Percentiles rank a stretch among this genome's conserved stretches.
These are phyloP conservation scores for Coemansia sp. DNA, from an alignment of 192 early-diverging fungal genomes.

Conservation along the genomic window DNA sequence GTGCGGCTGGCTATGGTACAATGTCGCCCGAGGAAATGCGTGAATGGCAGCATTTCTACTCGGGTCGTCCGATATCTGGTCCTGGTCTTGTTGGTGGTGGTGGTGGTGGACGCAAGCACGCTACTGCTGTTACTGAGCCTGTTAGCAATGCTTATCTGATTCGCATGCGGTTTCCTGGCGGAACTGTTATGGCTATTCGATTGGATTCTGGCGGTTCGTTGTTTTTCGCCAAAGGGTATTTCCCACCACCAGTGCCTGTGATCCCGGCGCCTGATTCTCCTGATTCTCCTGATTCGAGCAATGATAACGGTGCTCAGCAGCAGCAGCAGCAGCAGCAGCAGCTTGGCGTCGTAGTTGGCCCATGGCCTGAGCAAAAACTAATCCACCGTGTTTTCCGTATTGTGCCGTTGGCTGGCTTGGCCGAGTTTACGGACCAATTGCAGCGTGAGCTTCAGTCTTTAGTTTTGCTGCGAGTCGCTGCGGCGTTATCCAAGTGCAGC, in stretches of 20 bases:
- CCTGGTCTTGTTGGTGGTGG: too few relatives aligned
- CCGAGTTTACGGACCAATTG: constrained; percentile 49
- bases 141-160: constrained; percentile 27
- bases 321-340: too few relatives aligned
- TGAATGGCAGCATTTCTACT: constrained; percentile 9
- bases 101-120: background rate
- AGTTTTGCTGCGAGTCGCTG: constrained; percentile 39
- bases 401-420: constrained; percentile 27
- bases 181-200: constrained; percentile 48
- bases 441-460: constrained; percentile 47
- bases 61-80: background rate
- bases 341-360: constrained; percentile 4
- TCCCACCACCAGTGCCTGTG: constrained; percentile 22
- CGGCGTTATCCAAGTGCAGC: constrained; percentile 30
- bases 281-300: background rate
- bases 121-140: background rate
- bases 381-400: constrained; percentile 52
- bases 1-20: background rate
- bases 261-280: background rate
- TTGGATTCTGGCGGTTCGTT: constrained; percentile 25
- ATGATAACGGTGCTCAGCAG: background rate
- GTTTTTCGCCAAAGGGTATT: constrained; percentile 43
- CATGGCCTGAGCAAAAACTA: constrained; percentile 22
- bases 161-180: constrained; percentile 48
- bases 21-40: constrained; percentile 1